Evolutionary conservation across 805 yeast species (phyloP), one percentile per base, ranked within the genome.

Genomic region (Myxozyma neglecta): DNA sequence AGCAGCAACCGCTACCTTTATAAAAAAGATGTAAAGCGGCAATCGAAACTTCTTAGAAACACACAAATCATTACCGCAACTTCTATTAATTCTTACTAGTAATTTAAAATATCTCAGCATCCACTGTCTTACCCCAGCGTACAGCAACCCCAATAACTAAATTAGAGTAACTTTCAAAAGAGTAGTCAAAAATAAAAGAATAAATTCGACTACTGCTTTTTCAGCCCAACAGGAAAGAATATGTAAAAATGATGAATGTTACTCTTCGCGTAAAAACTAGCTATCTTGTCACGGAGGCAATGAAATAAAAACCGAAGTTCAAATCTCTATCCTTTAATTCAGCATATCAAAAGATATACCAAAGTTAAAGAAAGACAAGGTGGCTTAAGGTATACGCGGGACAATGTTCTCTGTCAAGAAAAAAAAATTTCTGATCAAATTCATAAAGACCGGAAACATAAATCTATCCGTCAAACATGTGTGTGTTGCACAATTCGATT

Each of bases 41-140:
- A 24, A 24, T 2, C 29, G 5, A 2, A 24, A 24, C 5, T 24
- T 24, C 29, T 24, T 24, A 24, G 29, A 24, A 24, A 24, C 4
- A 5, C 29, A 24, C 5, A 24, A 24, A 24, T 24, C 29, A 24
- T 24, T 3, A 24, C 5, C 5, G 29, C 29, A 24, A 24, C 2
- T 24, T 3, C 29, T 24, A n/a, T n/a, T 24, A 3, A 5, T 24
- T 24, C 29, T 5, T 42, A 36, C 14, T 8, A 11, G 13, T 29
- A 8, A 35, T 18, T 1, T 24, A 11, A 51, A 39, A 43, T 53
- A 34, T 53, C 35, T 35, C 57, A 45, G 32, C 43, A 53, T 51
- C 44, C 57, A 53, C 57, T 53, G 37, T 53, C 57, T 53, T 53
- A 53, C 35, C 57, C 57, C 51, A 44, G 57, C 57, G 57, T 53